Base-by-base conservation (phyloP, 1,139 yeast species). In the Magnusiomyces ingens region DNA sequence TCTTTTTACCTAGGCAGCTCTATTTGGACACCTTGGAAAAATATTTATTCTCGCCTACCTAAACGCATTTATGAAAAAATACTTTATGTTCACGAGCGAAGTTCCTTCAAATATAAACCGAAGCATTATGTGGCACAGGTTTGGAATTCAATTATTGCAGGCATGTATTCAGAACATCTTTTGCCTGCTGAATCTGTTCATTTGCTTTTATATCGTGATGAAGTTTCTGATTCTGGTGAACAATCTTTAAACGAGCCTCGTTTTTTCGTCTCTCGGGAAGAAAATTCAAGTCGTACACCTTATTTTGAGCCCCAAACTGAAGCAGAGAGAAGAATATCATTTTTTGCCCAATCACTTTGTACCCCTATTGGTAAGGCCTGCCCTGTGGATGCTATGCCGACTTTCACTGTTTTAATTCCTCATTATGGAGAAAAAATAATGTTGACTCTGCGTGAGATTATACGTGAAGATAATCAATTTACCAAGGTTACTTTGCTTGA, bases 1-100 rank as follows among this genome's bases (percentile, higher is more conserved):
- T 85, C 96, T 0, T 81, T 85, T 63, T 78, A 81, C 8, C 72
- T 81, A 52, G 96, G 96, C 0, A 83, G 85, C 2, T 87, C 96
- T 1, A 80, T 87, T 3, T 76, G 88, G 71, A 84, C 95, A 0
- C 96, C 96, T 0, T 88, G 96, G 96, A 79, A 85, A 63, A 86
- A 86, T 62, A 80, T 85, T 4, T 89, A 83, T 64, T 77, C 86
- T 1, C 73, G 90, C 51, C 68, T 89, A 44, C 95, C 96, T 0
- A 82, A 83, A 58, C 74, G 96, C 61, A 82, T 89, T 2, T 77
- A 76, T 58, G 76, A 87, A 4, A 86, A 86, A 63, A 69, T 87
- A 4, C 66, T 85, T 29, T 80, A 80, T 6, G 75, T 80, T 0
- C 65, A 76, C 4, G 80, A 77, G 50, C 69, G 76, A 3, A 75